Base-by-base conservation (phyloP, 1,284 basidiomycete species). In the Puccinia hordei region DNA sequence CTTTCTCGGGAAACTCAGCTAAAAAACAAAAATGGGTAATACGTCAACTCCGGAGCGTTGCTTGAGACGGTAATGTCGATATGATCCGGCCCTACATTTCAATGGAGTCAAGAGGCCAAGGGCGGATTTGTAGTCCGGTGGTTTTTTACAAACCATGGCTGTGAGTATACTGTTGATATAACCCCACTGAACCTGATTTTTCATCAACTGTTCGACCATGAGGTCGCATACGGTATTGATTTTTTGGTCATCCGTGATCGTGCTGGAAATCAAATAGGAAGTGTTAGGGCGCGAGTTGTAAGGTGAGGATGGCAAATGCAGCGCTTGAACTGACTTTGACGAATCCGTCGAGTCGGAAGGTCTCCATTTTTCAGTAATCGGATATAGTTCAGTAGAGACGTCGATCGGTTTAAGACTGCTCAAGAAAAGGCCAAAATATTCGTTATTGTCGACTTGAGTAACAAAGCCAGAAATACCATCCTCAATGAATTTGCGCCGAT, bases 161-260 rank as follows among this genome's bases (percentile, higher is more conserved):
- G 96, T 98, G 80, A 98, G 87, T 81, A 99, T 92, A 0, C 92
- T 91, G 85, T 95, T 95, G 82, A 96, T 89, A 84, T 96, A 98
- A 86, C 90, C 90, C 83, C 90, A 90, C 66, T 93, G 85, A 84
- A 93, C 92, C 24, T 66, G 51, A 72, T 88, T 89, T 38, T 86
- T 87, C 84, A 94, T 92, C 9, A 99, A 88, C 81, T 93, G 90
- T 0, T 82, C 83, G 27, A 93, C 90, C 55, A 99, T 87, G 1
- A 90, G 89, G 84, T 95, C 92, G 86, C 94, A 98, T 49, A 97
- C 87, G 38, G 88, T 86, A 59, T 91, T 88, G 73, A 95, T 89
- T 77, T 90, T 89, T 66, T 85, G 84, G 4, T 80, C 72, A 69
- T 89, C 89, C 2, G 66, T 8, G 12, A 79, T 68, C 53, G 49